Evolutionary conservation across 352 stramenopile genomes (phyloP), one percentile per base, ranked within the genome.

Genomic region (Phytophthora palmivora): DNA sequence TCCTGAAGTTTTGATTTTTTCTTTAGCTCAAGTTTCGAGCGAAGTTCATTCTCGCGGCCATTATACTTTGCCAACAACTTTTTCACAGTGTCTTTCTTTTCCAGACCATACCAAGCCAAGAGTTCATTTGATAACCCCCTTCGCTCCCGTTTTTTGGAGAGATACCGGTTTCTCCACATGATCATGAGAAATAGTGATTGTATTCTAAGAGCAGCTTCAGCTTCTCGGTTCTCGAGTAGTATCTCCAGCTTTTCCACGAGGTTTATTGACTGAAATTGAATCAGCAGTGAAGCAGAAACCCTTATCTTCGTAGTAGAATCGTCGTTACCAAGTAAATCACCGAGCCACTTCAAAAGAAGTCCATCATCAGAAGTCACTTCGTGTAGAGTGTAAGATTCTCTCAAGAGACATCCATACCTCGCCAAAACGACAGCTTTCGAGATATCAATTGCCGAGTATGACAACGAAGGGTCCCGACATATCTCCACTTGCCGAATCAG

Each of bases 171-270:
- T 16, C 74, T 46, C 44, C 57, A 76, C 38, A 49, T 63, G 10
- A 70, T 37, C 76, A 85, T 85, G 14, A 67, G 47, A 51, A 81
- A 70, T 21, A 79, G 43, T 21, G 76, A 68, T 43, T 85, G 74
- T 12, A 83, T 67, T 41, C n/a, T 61, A 21, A 60, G 47, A 12
- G 65, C 57, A 37, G 76, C 76, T 48, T 68, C 45, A 12, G 30
- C 37, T 67, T 85, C 67, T 42, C 74, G 52, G 14, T 62, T 39
- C 42, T 77, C 51, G 9, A 83, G 66, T 30, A 75, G 46, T 14
- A 78, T 38, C 43, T 85, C 76, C 37, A 85, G 58, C n/a, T 52
- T 67, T 57, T 83, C 71, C 28, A 83, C 61, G 4, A 67, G 51
- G 33, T 50, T 61, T 22, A 77, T 61, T 1, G 61, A 67, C 15